Evolutionary conservation across 306 rosid species (phyloP), one percentile per base, ranked within the genome.

Genomic region (Rosa multiflora): DNA sequence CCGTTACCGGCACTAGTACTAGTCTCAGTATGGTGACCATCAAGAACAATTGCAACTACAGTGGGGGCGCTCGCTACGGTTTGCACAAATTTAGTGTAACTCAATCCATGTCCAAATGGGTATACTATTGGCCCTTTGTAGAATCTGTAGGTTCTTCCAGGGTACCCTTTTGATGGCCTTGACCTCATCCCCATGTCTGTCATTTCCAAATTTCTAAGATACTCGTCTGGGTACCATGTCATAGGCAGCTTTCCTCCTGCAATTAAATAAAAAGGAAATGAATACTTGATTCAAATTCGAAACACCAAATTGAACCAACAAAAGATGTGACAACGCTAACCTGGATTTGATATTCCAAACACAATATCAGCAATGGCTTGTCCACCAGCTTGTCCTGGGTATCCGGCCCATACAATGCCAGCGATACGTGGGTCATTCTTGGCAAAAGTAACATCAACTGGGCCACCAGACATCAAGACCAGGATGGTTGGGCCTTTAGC

Each of bases 311-410:
- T 37, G 21, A 15, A 3, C 42, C 74, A n/a, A 47, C 10, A n/a
- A 8, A 10, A 21, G 32, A 58, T n/a, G 23, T 12, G 40, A 61
- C 69, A 35, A 17, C 17, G 39, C 79, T 64, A 52, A 93, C 98
- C 91, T 76, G 97, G 97, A 74, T 85, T 89, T 18, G 83, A 70
- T 3, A 79, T 46, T 78, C 97, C 98, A 66, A 87, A 94, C 26
- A 92, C 53, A 62, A 91, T 72, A 74, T 91, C 93, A 10, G 99
- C 95, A 71, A 92, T 91, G 81, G 97, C 97, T 4, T 91, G 89
- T 9, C 97, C 98, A 12, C 97, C 98, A 0, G 91, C 94, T 79
- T 94, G 97, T 76, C 98, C 98, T 0, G 98, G 98, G 78, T 92
- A 94, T 1, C 98, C 98, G 0, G 86, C 97, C 98, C 98, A 90